Base-by-base conservation (phyloP, 2,329 filamentous ascomycete species). In the Penicillium sp. region DNA sequence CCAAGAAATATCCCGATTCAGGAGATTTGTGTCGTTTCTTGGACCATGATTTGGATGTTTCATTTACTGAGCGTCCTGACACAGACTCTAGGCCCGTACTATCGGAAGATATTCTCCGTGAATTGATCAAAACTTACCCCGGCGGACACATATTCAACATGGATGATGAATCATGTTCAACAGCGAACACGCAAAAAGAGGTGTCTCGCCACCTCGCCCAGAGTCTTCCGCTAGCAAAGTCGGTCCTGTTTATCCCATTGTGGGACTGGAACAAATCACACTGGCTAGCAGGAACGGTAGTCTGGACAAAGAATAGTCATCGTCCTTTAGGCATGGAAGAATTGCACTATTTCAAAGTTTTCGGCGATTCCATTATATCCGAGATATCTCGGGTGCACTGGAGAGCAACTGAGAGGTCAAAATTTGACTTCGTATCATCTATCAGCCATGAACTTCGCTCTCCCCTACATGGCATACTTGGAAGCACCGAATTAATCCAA, bases 401-500 rank as follows among this genome's bases (percentile, higher is more conserved):
- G 53, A 62, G 47, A 4, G 57, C 65, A 2, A 65, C 64, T 1
- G 76, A 80, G 31, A 73, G 73, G 46, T 74, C 77, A 7, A 82
- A 83, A 54, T 74, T 74, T 0, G 78, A 80, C 12, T 79, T 83
- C 41, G 74, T 83, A 13, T 75, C 76, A 0, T 77, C 74, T 0
- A 77, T 82, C 24, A 78, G 74, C 26, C 80, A 82, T 57, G 80
- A 83, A 54, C 67, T 82, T 7, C 69, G 78, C 4, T 75, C 65
- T 31, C 80, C 73, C 16, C 65, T 76, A 34, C 80, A 77, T 49
- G 78, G 75, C 24, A 74, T 76, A 31, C 67, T 78, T 13, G 79
- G 76, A 1, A 79, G 76, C 15, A 68, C 75, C 1, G 79, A 82
- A 53, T 72, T 81, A 5, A 59, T 82, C 2, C 70, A 73, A 2